Evolutionary conservation across 352 stramenopile genomes (phyloP), one percentile per base, ranked within the genome.

Genomic region (Phytophthora colocasiae): DNA sequence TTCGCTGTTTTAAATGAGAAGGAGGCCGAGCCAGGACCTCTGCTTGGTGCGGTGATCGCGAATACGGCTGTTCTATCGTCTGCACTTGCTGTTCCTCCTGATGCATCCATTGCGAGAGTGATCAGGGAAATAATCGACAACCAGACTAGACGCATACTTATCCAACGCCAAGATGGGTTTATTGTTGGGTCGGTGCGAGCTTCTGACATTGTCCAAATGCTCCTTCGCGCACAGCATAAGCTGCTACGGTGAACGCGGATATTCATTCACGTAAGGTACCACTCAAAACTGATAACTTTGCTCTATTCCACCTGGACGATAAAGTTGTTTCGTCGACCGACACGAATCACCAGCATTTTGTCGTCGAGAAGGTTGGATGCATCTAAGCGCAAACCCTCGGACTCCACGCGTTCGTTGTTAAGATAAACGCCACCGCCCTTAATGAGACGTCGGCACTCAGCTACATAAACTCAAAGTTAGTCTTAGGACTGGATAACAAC

Each of bases 401-500:
- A 78, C 54, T 83, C 71, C 27, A 97, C 71, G 40, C 89, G 88
- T 45, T 91, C 77, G 47, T 98, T 97, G 64, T 97, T 97, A 31
- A 99, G 64, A 75, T 97, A 98, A 52, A 98, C 82, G 51, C 97
- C 97, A 34, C 97, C 97, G 51, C 94, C 95, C 58, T 98, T 96
- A 71, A 99, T 99, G 47, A 99, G 72, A 62, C 97, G 85, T 54
- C 95, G 84, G 38, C 92, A 97, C 69, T 99, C 97, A 56, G 96
- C 97, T 91, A 57, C 52, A 65, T 43, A 1, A 32, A 52, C 10
- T 63, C 17, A 19, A 53, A 57, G 11, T 53, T 15, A 56, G 54
- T 1, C 52, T 74, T 34, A 66, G 45, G n/a, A 45, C 10, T 9
- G 46, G 38, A 39, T 2, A 2, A n/a, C 26, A 52, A 26, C 27